phyloP scores from a whole-genome alignment of 805 yeast species.

The Torulaspora maleeae region DNA sequence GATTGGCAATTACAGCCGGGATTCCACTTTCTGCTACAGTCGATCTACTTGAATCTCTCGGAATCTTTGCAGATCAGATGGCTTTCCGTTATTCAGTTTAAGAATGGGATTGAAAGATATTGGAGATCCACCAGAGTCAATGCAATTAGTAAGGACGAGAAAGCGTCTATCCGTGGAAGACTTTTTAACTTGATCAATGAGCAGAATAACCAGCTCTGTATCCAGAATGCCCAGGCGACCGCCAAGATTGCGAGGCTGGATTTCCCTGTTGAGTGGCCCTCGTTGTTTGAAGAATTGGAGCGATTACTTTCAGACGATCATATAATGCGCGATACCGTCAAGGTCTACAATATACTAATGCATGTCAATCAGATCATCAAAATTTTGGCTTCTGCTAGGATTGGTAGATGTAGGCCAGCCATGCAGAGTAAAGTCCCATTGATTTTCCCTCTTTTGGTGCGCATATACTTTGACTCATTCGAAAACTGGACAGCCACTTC shows the following conservation, averaged over 20 bases:
- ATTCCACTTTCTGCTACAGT: constrained; percentile 52
- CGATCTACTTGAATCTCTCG: constrained; percentile 55
- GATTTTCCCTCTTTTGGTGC: constrained; percentile 54
- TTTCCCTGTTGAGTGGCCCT: constrained; percentile 85
- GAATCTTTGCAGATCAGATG: constrained; percentile 67
- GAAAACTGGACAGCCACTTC: constrained; percentile 54
- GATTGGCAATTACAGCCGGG: constrained; percentile 65
- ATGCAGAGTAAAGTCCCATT: constrained; percentile 68
- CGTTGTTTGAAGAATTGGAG: constrained; percentile 62
- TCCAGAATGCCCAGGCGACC: constrained; percentile 81
- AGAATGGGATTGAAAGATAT: constrained; percentile 77
- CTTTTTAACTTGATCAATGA: constrained; percentile 60
- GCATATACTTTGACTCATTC: constrained; percentile 55
- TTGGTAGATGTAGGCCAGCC: constrained; percentile 77
- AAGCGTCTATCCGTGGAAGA: constrained; percentile 52
- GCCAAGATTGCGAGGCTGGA: constrained; percentile 77
- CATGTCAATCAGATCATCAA: constrained; percentile 77
- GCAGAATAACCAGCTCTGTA: constrained; percentile 64
- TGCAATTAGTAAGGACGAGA: constrained; percentile 62
- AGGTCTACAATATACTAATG: constrained; percentile 57
- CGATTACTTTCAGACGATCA: constrained; percentile 42
- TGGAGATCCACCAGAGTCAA: constrained; percentile 71
- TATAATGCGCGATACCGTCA: constrained; percentile 43
- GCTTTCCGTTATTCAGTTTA: constrained; percentile 82
- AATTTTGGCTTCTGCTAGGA: constrained; percentile 64